Conservation (phyloP, 495 filamentous ascomycete species). For the Penicilliopsis zonata region DNA sequence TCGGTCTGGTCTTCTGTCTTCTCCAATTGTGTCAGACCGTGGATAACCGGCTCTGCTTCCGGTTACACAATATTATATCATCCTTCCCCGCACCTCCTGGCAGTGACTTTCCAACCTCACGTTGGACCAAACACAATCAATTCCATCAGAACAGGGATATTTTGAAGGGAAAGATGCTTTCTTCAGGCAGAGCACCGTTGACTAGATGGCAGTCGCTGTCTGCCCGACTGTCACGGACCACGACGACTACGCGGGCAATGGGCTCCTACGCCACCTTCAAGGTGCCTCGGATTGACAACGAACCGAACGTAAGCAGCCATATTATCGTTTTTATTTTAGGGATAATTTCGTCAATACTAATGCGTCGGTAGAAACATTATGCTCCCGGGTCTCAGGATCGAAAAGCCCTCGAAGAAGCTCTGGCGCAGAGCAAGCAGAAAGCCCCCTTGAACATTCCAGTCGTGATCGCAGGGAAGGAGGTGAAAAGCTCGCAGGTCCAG, state of each 20-base stretch:
- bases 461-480: slow-evolving; percentile 67
- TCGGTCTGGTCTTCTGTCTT: too few relatives aligned
- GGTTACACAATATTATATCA: too few relatives aligned
- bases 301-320: slow-evolving; percentile 67
- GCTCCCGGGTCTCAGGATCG: slow-evolving; percentile 69
- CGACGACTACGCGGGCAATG: slow-evolving; percentile 17
- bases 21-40: too few relatives aligned
- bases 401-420: slow-evolving; percentile 54
- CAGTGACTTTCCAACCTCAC: too few relatives aligned
- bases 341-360: too few relatives aligned
- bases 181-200: too few relatives aligned
- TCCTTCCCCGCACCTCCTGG: too few relatives aligned
- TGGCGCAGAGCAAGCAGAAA: slow-evolving; percentile 47
- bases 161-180: too few relatives aligned
- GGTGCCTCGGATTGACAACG: slow-evolving; percentile 76
- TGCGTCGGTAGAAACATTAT: slow-evolving; percentile 95
- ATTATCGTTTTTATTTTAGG: not conserved
- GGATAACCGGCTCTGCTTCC: too few relatives aligned
- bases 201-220: slow-evolving; percentile 10
- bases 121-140: too few relatives aligned
- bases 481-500: slow-evolving; percentile 23
- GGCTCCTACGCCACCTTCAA: slow-evolving; percentile 67
- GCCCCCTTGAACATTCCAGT: slow-evolving; percentile 62
- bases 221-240: slow-evolving; percentile 12
- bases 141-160: too few relatives aligned